These are phyloP conservation scores for Gossypium mustelinum DNA, from an alignment of 345 rosid species.

Conservation along the genomic window DNA sequence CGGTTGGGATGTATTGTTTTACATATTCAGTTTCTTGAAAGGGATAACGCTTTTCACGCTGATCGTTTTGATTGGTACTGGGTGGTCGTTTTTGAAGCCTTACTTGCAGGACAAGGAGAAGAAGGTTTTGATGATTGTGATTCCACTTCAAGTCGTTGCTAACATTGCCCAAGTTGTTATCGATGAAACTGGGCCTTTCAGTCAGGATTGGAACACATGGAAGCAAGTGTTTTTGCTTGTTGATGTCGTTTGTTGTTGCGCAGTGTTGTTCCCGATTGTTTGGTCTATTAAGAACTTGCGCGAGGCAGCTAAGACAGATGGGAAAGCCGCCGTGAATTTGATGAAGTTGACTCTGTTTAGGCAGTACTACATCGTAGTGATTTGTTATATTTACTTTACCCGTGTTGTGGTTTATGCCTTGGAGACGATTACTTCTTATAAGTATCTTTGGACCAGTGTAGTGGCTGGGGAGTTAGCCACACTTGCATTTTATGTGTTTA, in stretches of 20 bases:
- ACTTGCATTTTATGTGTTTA: conserved; percentile 73
- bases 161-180: conserved; percentile 92
- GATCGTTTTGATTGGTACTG: conserved; percentile 90
- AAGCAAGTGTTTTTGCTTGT: conserved; percentile 83
- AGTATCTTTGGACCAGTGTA: conserved; percentile 84
- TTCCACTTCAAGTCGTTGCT: conserved; percentile 89
- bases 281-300: conserved; percentile 96
- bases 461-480: conserved; percentile 91
- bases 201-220: conserved; percentile 81
- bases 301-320: conserved; percentile 87
- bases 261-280: conserved; percentile 85
- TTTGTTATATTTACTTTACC: conserved; percentile 91
- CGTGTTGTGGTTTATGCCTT: conserved; percentile 83
- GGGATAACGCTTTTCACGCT: conserved; percentile 82
- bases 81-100: conserved; percentile 96
- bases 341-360: conserved; percentile 86
- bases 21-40: conserved; percentile 85
- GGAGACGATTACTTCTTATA: conserved; percentile 86
- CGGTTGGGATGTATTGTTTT: conserved; percentile 93
- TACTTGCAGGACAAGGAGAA: conserved; percentile 94
- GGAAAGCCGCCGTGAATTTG: conserved; percentile 91
- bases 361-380: conserved; percentile 92
- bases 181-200: conserved; percentile 79
- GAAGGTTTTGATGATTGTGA: conserved; percentile 90
- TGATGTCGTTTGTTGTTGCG: conserved; percentile 91